These are phyloP conservation scores for Darksidea phi DNA, from an alignment of 495 filamentous ascomycete genomes.

Conservation along the genomic window DNA sequence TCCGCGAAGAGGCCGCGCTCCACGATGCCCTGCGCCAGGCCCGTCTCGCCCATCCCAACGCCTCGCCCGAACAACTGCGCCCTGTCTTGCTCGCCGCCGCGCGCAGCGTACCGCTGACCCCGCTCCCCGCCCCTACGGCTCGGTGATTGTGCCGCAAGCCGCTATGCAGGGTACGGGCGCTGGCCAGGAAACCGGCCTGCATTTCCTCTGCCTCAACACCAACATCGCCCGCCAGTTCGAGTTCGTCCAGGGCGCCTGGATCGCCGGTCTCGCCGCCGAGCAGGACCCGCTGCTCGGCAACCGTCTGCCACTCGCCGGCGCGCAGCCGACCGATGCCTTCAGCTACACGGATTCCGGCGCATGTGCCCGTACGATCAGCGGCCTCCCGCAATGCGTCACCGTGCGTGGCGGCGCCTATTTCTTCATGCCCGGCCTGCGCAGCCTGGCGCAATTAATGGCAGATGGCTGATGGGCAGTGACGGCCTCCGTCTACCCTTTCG, in stretches of 20 bases:
- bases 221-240: constrained; percentile 11
- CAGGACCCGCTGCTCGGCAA: constrained; percentile 10
- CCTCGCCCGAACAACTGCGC: constrained; percentile 14
- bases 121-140: constrained; percentile 12
- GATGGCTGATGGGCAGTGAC: constrained; percentile 7
- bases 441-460: constrained; percentile 6
- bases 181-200: constrained; percentile 9
- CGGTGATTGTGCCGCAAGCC: constrained; percentile 5
- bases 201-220: constrained; percentile 11
- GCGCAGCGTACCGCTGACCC: constrained; percentile 11
- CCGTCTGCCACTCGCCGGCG: constrained; percentile 8
- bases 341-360: constrained; percentile 9
- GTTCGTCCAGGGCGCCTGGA: constrained; percentile 12
- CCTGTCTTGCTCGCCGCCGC: constrained; percentile 18
- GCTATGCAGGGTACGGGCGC: constrained; percentile 10
- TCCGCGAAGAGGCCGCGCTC: constrained; percentile 21
- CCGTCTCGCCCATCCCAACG: constrained; percentile 18
- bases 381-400: constrained; percentile 3
- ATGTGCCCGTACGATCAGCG: constrained; percentile 8
- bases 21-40: constrained; percentile 16
- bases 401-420: constrained; percentile 7
- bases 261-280: constrained; percentile 6
- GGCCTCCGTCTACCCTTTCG: no score
- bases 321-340: constrained; percentile 6
- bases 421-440: constrained; percentile 6